Evolutionary conservation across 805 yeast genomes (phyloP), one percentile per base, ranked within the genome.

Genomic region (Ogataea populi-albae): DNA sequence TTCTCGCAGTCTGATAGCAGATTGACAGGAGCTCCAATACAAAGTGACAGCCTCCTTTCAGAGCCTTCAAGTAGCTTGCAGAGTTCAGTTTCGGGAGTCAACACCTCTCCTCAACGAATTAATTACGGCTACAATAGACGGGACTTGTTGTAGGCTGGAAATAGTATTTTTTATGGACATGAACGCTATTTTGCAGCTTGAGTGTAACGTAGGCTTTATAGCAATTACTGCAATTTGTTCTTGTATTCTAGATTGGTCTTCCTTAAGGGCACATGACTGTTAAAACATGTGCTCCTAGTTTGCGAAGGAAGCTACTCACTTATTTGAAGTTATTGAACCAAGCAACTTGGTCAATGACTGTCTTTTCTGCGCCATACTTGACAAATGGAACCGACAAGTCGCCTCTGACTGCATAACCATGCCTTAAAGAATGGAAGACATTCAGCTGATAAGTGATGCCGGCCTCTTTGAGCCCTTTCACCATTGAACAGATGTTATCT

Each of bases 391-490:
- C 61, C 10, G 59, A 40, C 26, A 68, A 41, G 55, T 86, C 89
- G 36, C 89, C 93, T 61, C 83, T 80, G 23, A 72, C 77, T 20
- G 93, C 79, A 57, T 31, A 69, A 84, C 95, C 95, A 57, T 86
- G 95, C 5, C 57, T 20, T 22, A 73, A 79, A 37, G 80, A 81
- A 22, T 79, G 55, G 58, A 74, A 79, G 36, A 83, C 51, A 35
- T 77, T 71, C 20, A 79, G 47, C 59, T 73, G 77, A 65, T 72
- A 86, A 19, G 63, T 63, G 24, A 75, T 75, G 37, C 68, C 70
- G 40, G 68, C 72, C 49, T 73, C 75, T 39, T 60, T 59, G 52
- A 86, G 71, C 11, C 12, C 18, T 7, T 59, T 72, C 59, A 78
- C 84, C 20, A 87, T 73, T 46, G 64, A 46, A 41, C 59, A 67